Conservation (phyloP, 2,329 filamentous ascomycete genomes). For the Microsporum audouinii region DNA sequence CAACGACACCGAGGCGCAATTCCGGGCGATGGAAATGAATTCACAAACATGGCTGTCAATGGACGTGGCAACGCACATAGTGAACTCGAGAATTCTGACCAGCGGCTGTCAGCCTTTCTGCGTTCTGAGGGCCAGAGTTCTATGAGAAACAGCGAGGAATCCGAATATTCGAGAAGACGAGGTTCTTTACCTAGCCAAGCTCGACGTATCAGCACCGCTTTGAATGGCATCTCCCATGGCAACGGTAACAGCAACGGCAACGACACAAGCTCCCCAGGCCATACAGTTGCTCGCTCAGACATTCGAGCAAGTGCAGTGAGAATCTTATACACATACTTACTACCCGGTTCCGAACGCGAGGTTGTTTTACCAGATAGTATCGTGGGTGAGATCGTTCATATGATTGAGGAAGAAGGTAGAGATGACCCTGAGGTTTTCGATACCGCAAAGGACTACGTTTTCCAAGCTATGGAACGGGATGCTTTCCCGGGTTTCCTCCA, state of each 20-base stretch:
- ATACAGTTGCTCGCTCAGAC: constrained; percentile 77
- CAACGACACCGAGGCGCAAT: not conserved
- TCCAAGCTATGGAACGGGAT: constrained; percentile 98
- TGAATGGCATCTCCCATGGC: constrained; percentile 43
- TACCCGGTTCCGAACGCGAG: constrained; percentile 91
- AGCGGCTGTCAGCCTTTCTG: constrained; percentile 82
- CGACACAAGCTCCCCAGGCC: constrained; percentile 70
- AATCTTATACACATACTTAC: constrained; percentile 94
- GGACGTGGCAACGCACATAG: constrained; percentile 37
- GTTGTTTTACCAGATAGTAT: constrained; percentile 86
- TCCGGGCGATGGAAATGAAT: not conserved
- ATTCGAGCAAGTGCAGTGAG: constrained; percentile 91
- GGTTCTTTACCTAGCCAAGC: constrained; percentile 36
- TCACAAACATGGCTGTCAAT: constrained; percentile 33
- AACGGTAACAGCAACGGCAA: constrained; percentile 39
- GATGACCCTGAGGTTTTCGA: constrained; percentile 98
- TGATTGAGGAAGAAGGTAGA: constrained; percentile 80
- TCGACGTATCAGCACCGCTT: constrained; percentile 50
- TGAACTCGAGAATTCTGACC: constrained; percentile 67
- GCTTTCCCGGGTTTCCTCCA: constrained; percentile 95
- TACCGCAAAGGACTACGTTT: constrained; percentile 95
- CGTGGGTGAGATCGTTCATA: constrained; percentile 68
- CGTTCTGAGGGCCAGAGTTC: constrained; percentile 45
- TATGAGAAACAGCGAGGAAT: constrained; percentile 44
- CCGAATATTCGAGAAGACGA: constrained; percentile 29